Evolutionary conservation across 2,329 filamentous ascomycete genomes (phyloP).

Genomic region (Cladosporium sp.): DNA sequence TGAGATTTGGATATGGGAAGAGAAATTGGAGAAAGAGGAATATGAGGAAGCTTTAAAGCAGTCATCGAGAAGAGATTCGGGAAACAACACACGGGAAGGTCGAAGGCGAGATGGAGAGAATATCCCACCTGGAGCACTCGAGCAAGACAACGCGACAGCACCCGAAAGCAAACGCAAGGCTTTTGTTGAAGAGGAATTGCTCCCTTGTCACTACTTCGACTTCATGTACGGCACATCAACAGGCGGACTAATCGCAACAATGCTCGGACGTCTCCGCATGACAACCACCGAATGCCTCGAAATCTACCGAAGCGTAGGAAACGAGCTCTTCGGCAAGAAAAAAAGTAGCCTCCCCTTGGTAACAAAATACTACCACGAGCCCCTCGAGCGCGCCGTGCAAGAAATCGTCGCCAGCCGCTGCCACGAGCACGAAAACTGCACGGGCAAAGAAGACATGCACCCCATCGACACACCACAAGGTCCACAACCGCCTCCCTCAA

Average conservation of each 20-base stretch:
- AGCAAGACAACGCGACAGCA: slow-evolving; percentile 4
- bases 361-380: slow-evolving; percentile 47
- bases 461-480: slow-evolving; percentile 40
- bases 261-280: slow-evolving; percentile 47
- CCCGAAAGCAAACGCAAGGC: slow-evolving; percentile 1
- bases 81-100: slow-evolving; percentile 1
- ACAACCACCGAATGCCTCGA: slow-evolving; percentile 44
- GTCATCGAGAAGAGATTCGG: slow-evolving; percentile 6
- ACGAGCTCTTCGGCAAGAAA: slow-evolving; percentile 44
- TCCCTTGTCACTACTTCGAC: slow-evolving; percentile 51
- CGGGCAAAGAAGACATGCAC: slow-evolving; percentile 40
- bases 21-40: slow-evolving; percentile 39
- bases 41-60: slow-evolving; percentile 16
- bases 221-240: slow-evolving; percentile 51
- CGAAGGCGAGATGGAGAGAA: background rate
- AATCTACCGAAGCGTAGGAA: slow-evolving; percentile 43
- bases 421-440: slow-evolving; percentile 38
- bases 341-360: slow-evolving; percentile 41
- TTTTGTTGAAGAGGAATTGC: slow-evolving; percentile 33
- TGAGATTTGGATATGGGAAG: slow-evolving; percentile 43
- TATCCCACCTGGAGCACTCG: background rate
- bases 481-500: too few relatives aligned
- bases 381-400: slow-evolving; percentile 44
- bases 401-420: slow-evolving; percentile 43
- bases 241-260: slow-evolving; percentile 48